Conservation (phyloP, 2,329 filamentous ascomycete genomes). For the Cladorrhinum sp. region DNA sequence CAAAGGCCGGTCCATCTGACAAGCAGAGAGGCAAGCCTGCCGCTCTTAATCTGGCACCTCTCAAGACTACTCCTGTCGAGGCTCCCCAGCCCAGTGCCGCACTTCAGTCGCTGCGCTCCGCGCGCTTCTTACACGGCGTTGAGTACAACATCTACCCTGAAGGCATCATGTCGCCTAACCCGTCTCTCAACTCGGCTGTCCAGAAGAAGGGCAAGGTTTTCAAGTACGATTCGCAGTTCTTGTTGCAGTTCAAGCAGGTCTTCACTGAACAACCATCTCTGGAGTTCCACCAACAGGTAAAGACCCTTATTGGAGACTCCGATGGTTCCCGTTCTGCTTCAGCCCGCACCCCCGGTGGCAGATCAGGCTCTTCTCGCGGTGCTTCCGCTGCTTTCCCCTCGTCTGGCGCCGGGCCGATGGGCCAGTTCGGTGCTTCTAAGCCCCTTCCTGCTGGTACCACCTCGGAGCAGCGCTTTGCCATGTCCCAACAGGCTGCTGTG, state of each 20-base stretch:
- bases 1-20: constrained; percentile 54
- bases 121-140: constrained; percentile 79
- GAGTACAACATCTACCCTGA: constrained; percentile 77
- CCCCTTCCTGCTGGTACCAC: constrained; percentile 73
- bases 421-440: constrained; percentile 58
- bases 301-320: constrained; percentile 76
- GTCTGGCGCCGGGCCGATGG: constrained; percentile 54
- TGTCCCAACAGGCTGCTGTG: constrained; percentile 52
- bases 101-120: constrained; percentile 87
- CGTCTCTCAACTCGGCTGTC: constrained; percentile 78
- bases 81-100: constrained; percentile 90
- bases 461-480: constrained; percentile 71
- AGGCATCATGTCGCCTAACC: constrained; percentile 85
- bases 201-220: constrained; percentile 77
- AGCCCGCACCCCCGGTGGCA: constrained; percentile 54
- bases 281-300: constrained; percentile 91
- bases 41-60: constrained; percentile 78
- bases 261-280: constrained; percentile 95
- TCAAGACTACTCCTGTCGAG: constrained; percentile 82
- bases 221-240: constrained; percentile 92
- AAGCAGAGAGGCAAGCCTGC: constrained; percentile 74
- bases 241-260: constrained; percentile 92
- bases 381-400: constrained; percentile 46
- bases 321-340: constrained; percentile 62
- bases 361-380: constrained; percentile 51